These are phyloP conservation scores for Aspergillus fijiensis DNA, from an alignment of 2,329 filamentous ascomycete species.

Conservation along the genomic window DNA sequence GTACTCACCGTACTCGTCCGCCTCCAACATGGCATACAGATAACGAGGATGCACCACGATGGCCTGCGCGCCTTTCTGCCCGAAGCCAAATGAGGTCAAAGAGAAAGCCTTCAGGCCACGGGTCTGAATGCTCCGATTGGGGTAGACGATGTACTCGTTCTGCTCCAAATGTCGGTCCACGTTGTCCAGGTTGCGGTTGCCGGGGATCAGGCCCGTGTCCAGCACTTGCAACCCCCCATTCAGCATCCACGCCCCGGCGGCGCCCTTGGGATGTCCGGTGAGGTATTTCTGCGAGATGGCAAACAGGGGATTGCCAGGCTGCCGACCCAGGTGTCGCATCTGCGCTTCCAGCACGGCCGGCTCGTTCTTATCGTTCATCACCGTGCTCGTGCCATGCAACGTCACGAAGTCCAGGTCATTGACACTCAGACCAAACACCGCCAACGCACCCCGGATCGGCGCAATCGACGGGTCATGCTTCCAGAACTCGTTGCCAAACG, in stretches of 20 bases:
- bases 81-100: too few relatives aligned
- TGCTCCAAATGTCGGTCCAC: constrained; percentile 90
- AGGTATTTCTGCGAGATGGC: constrained; percentile 98
- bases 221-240: constrained; percentile 93
- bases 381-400: constrained; percentile 95
- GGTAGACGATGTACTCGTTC: constrained; percentile 64
- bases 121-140: too few relatives aligned
- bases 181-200: constrained; percentile 95
- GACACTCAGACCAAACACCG: constrained; percentile 1
- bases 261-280: constrained; percentile 95
- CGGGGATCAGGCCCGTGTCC: constrained; percentile 85
- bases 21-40: too few relatives aligned
- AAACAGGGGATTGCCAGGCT: constrained; percentile 87
- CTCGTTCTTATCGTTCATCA: constrained; percentile 98
- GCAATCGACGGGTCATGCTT: background rate
- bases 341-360: constrained; percentile 92
- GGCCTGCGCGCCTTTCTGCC: too few relatives aligned
- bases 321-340: constrained; percentile 83
- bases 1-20: too few relatives aligned
- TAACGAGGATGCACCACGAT: too few relatives aligned
- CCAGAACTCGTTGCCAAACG: background rate
- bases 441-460: background rate
- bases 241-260: constrained; percentile 97
- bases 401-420: constrained; percentile 90
- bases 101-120: too few relatives aligned